Percentiles rank a stretch among this genome's conserved stretches.
Evolutionary conservation across 2,329 filamentous ascomycete genomes (phyloP).

Genomic region (Blastomyces parvus): DNA sequence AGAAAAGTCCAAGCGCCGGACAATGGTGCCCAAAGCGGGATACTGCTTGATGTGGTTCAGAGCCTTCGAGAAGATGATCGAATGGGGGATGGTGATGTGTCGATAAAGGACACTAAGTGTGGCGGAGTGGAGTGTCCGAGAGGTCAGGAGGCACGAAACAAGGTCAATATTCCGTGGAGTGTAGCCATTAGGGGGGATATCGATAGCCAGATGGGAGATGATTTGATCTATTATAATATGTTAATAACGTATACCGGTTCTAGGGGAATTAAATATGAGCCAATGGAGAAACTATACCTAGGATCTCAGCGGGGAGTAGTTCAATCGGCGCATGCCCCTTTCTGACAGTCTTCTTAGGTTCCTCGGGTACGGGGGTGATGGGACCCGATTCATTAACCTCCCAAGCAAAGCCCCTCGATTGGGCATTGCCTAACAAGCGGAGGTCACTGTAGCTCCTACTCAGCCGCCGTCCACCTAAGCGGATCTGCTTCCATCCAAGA

Average conservation of each 20-base stretch:
- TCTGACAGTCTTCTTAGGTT: conserved; percentile 17
- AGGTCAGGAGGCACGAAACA: conserved; percentile 66
- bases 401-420: conserved; percentile 36
- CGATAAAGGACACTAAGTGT: conserved; percentile 67
- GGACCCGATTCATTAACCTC: conserved; percentile 22
- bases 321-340: conserved; percentile 48
- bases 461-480: conserved; percentile 34
- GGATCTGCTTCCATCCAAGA: conserved; percentile 38
- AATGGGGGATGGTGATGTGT: conserved; percentile 74
- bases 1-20: conserved; percentile 72
- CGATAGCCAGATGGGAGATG: conserved; percentile 62
- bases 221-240: conserved; percentile 49
- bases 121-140: conserved; percentile 60
- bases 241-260: conserved; percentile 10
- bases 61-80: conserved; percentile 73
- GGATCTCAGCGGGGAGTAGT: conserved; percentile 58
- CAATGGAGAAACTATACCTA: conserved; percentile 43
- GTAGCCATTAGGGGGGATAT: conserved; percentile 65
- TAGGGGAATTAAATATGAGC: conserved; percentile 1
- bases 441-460: conserved; percentile 39
- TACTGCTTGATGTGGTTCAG: conserved; percentile 58
- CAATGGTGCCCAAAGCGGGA: conserved; percentile 61
- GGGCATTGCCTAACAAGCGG: conserved; percentile 27
- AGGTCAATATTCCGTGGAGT: conserved; percentile 69
- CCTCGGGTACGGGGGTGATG: conserved; percentile 12